Base-by-base conservation (phyloP, 2,329 filamentous ascomycete genomes). In the Exserohilum turcica region DNA sequence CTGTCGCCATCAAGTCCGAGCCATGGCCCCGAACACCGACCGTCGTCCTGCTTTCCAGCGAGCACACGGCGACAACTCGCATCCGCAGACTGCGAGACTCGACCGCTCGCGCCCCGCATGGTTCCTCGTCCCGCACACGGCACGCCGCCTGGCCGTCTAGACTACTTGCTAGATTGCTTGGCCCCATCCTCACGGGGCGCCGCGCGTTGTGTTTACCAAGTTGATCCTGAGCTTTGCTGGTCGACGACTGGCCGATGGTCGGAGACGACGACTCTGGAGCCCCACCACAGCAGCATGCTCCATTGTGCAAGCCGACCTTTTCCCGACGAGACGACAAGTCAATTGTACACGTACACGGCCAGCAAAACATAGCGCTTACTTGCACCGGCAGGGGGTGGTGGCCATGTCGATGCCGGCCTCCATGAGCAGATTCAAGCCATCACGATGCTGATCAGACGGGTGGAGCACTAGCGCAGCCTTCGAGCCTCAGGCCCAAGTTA, bases 11-110 rank as follows among this genome's bases (percentile, higher is more conserved):
- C 8, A 40, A 39, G 19, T 10, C 60, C 62, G 62, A 64, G 46
- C 21, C 9, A 54, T 16, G 24, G 36, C 40, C 35, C 43, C 38
- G 28, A 42, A 52, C 62, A 31, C 21, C 52, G 53, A 59, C 49
- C 40, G 29, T 50, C 28, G 46, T 54, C 60, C 60, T 56, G 39
- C 36, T 29, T 44, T 57, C 19, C 54, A 55, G 61, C 64, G 51
- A 53, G 54, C 32, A 48, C 60, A 56, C 64, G 65, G 65, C 56
- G 57, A 68, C 59, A 66, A 31, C 52, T 71, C 68, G 68, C 67
- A 64, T 28, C 67, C 67, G 68, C 65, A 64, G 52, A 48, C 27
- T 31, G 62, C 67, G 66, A 66, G 54, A 48, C 56, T 65, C 63
- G 56, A 64, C 67, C 66, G 66, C 60, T 19, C 47, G 44, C 60